Evolutionary conservation across 2,329 filamentous ascomycete species (phyloP).

Genomic region (Venturia carpophila): DNA sequence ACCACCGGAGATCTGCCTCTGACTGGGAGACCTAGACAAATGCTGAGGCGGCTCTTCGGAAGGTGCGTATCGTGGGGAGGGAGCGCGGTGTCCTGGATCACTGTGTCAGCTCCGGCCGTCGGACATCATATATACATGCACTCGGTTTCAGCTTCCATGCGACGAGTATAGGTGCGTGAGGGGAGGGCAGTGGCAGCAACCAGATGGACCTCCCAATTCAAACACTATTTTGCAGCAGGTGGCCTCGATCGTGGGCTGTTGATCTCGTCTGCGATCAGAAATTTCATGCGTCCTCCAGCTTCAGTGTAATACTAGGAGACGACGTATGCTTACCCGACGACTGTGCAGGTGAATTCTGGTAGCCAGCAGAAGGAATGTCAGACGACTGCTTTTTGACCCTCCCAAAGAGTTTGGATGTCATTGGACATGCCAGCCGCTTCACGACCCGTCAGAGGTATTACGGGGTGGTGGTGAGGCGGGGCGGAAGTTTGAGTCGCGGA

Average conservation of each 20-base stretch:
- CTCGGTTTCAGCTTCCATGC: slow-evolving; percentile 1
- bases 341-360: slow-evolving; percentile 7
- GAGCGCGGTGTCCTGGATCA: slow-evolving; percentile 5
- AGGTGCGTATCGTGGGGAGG: slow-evolving; percentile 6
- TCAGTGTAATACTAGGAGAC: not conserved
- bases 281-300: slow-evolving; percentile 1
- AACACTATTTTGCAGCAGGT: not conserved
- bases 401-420: slow-evolving; percentile 4
- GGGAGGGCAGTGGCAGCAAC: not conserved
- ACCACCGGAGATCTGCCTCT: not conserved
- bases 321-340: slow-evolving; percentile 6
- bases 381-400: slow-evolving; percentile 12
- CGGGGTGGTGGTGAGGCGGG: not conserved
- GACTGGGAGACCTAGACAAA: not conserved
- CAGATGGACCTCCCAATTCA: not conserved
- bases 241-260: not conserved
- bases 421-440: slow-evolving; percentile 1
- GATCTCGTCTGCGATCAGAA: slow-evolving; percentile 1
- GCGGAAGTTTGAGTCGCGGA: not conserved
- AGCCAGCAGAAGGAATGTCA: slow-evolving; percentile 8
- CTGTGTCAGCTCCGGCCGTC: slow-evolving; percentile 4
- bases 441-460: not conserved
- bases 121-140: not conserved
- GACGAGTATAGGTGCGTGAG: slow-evolving; percentile 6
- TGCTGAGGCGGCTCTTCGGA: slow-evolving; percentile 1